phyloP scores from a whole-genome alignment of 768 basidiomycete genomes.

The Agaricus bisporus region DNA sequence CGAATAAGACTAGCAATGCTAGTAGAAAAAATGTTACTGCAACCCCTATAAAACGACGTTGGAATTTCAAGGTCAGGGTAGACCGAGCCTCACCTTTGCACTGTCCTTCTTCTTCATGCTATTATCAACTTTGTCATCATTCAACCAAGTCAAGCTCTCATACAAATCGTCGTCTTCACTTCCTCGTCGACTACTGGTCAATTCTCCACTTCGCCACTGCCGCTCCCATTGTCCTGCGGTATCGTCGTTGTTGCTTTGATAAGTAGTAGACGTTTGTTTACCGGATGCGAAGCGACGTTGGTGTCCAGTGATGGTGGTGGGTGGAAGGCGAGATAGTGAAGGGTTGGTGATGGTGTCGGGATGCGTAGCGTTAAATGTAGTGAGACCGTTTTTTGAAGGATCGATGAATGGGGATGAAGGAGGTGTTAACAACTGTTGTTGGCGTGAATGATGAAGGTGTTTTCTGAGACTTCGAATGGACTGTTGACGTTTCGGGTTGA shows the following conservation, averaged over 20 bases:
- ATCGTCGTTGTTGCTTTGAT: slow-evolving; percentile 13
- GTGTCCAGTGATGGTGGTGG: background rate
- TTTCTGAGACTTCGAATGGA: slow-evolving; percentile 68
- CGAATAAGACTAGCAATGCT: too few species aligned
- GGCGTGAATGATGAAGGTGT: slow-evolving; percentile 33
- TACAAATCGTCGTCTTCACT: slow-evolving; percentile 27
- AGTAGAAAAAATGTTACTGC: background rate
- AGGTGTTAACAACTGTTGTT: background rate
- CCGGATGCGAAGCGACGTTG: background rate
- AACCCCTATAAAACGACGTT: background rate
- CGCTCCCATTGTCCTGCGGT: slow-evolving; percentile 21
- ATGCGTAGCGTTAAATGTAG: background rate
- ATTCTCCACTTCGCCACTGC: slow-evolving; percentile 23
- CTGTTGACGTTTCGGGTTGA: slow-evolving; percentile 65
- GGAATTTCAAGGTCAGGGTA: background rate
- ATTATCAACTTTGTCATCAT: background rate
- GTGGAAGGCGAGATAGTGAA: background rate
- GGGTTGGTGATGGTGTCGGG: background rate
- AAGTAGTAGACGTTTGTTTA: background rate
- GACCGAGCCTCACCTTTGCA: background rate
- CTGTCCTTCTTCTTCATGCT: background rate
- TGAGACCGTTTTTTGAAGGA: too few species aligned
- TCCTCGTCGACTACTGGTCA: slow-evolving; percentile 16
- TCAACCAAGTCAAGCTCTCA: slow-evolving; percentile 19
- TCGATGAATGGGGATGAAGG: background rate